Evolutionary conservation across 2,329 filamentous ascomycete species (phyloP).

Genomic region (Acephala macrosclerotiorum): DNA sequence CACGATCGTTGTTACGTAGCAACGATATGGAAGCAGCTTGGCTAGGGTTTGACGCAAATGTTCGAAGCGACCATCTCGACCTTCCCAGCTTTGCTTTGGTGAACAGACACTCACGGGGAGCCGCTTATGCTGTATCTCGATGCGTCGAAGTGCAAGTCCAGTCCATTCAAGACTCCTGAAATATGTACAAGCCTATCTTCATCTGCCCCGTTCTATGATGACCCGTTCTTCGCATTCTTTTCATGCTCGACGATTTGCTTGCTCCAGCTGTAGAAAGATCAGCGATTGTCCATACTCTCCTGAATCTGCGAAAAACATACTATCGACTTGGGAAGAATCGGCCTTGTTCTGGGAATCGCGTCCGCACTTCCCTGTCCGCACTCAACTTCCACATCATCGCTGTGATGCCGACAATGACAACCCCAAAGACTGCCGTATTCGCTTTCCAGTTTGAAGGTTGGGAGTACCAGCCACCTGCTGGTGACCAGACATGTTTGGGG

Average conservation of each 20-base stretch:
- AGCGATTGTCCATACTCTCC: slow-evolving; percentile 34
- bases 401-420: slow-evolving; percentile 71
- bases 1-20: neutral
- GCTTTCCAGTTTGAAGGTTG: slow-evolving; percentile 94
- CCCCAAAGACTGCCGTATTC: slow-evolving; percentile 83
- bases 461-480: slow-evolving; percentile 95
- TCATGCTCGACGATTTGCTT: slow-evolving; percentile 76
- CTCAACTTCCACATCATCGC: slow-evolving; percentile 75
- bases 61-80: neutral
- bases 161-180: slow-evolving; percentile 35
- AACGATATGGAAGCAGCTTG: neutral
- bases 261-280: slow-evolving; percentile 65
- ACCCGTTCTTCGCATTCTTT: slow-evolving; percentile 53
- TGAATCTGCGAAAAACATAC: slow-evolving; percentile 58
- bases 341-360: slow-evolving; percentile 77
- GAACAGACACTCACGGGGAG: neutral
- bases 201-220: slow-evolving; percentile 19
- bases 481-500: slow-evolving; percentile 99
- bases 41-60: neutral
- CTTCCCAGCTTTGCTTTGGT: neutral
- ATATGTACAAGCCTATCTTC: slow-evolving; percentile 39
- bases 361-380: slow-evolving; percentile 75
- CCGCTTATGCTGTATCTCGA: neutral
- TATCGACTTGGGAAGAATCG: slow-evolving; percentile 86
- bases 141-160: neutral